Conservation (phyloP, 768 basidiomycete genomes). For the Lyophyllum shimeji region DNA sequence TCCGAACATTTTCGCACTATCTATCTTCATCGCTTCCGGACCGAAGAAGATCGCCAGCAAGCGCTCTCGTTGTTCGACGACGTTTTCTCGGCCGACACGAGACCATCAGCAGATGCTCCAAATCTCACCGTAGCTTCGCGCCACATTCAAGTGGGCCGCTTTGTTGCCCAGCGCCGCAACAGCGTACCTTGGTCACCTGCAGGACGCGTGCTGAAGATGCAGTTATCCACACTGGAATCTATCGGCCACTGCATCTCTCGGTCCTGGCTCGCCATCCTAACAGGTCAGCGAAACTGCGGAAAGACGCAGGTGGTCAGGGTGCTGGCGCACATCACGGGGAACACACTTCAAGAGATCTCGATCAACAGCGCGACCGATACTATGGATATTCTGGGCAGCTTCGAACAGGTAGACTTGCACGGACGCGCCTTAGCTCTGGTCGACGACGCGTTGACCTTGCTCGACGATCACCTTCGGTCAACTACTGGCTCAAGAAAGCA, state of each 20-base stretch:
- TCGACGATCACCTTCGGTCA: conserved; percentile 39
- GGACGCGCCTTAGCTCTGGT: conserved; percentile 37
- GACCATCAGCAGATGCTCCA: conserved; percentile 26
- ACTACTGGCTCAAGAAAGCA: conserved; percentile 26
- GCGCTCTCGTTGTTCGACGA: conserved; percentile 56
- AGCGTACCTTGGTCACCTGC: conserved; percentile 35
- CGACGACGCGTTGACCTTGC: conserved; percentile 36
- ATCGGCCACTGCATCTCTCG: conserved; percentile 70
- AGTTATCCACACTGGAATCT: conserved; percentile 70
- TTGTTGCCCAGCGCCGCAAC: conserved; percentile 38
- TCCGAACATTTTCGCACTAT: conserved; percentile 64
- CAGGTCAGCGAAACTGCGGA: conserved; percentile 70
- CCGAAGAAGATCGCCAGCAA: conserved; percentile 55
- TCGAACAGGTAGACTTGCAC: conserved; percentile 82
- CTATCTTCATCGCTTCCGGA: conserved; percentile 88
- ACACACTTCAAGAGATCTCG: conserved; percentile 65
- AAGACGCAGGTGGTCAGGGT: conserved; percentile 76
- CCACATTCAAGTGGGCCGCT: conserved; percentile 68
- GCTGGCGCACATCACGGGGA: conserved; percentile 71
- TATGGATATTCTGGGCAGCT: conserved; percentile 91
- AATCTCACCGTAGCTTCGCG: conserved; percentile 44
- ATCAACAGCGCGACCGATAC: conserved; percentile 90
- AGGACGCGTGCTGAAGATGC: conserved; percentile 56
- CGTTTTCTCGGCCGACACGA: conserved; percentile 37
- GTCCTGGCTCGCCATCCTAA: conserved; percentile 88